Evolutionary conservation across 306 rosid species (phyloP), one percentile per base, ranked within the genome.

Genomic region (Astragalus glycyphyllos): DNA sequence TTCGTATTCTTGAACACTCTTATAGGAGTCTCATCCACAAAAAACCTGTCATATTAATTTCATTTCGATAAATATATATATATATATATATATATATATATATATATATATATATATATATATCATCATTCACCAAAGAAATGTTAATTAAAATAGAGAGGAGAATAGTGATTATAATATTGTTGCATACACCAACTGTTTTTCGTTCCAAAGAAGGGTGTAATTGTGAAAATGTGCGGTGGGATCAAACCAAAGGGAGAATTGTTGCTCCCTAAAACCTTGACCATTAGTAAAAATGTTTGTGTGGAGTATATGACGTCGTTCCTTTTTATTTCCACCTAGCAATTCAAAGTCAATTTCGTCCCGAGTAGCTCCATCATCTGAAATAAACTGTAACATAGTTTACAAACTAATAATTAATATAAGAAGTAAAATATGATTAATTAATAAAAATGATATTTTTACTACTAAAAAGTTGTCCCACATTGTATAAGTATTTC

Each of bases 321-420:
- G 37, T 20, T 12, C 42, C 5, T 11, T 15, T 14, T 38, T 61
- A 1, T 29, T 68, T 0, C 50, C 48, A 58, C 80, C 82, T 51
- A 82, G 23, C 3, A 82, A 70, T 29, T 78, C 78, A n/a, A 78
- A 82, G 57, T 82, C 86, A 23, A 58, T 31, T 72, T 82, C 78
- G 29, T 82, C 72, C 5, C 70, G 69, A 10, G 3, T 41, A 13
- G 23, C 7, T 29, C 2, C 16, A 4, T 9, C 29, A 1, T 62
- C 14, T 26, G 77, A 72, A 11, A 5, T 11, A 41, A 81, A 41
- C 84, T 80, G 68, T 46, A 5, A 70, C 5, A 32, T 38, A 55
- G 3, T 1, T 26, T 23, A 17, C 6, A 8, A 0, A 37, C 23
- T 42, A 42, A 42, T 42, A 42, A 42, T 3, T 10, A 42, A 1